These are phyloP conservation scores for Lanmaoa pseudosensibilis DNA, from an alignment of 768 basidiomycete genomes.

Conservation along the genomic window DNA sequence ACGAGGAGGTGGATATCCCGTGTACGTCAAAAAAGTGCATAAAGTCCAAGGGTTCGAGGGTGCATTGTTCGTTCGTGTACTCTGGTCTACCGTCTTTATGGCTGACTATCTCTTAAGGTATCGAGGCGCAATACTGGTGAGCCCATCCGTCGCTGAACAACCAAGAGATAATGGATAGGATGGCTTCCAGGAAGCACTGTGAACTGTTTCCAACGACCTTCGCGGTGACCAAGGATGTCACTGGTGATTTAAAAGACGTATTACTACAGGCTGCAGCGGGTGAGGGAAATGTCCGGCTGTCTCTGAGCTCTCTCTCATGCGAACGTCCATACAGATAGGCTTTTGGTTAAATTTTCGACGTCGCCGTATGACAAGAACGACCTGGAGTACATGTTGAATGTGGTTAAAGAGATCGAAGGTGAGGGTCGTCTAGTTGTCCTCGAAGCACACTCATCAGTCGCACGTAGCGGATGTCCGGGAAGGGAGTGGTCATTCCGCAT, in stretches of 20 bases:
- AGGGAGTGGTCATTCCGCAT: constrained; percentile 18
- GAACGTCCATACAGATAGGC: constrained; percentile 19
- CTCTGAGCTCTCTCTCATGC: not conserved
- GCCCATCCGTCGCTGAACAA: not conserved
- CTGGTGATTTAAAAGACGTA: constrained; percentile 19
- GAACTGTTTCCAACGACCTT: constrained; percentile 31
- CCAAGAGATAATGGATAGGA: not conserved
- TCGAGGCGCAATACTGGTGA: constrained; percentile 33
- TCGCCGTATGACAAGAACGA: constrained; percentile 27
- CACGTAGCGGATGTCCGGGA: constrained; percentile 10
- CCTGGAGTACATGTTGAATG: constrained; percentile 26
- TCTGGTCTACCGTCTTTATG: not conserved
- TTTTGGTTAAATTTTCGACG: constrained; percentile 34
- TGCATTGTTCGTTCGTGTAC: constrained; percentile 23
- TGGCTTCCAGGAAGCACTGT: constrained; percentile 28
- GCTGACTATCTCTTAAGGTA: constrained; percentile 19
- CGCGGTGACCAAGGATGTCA: constrained; percentile 18
- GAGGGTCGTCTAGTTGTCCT: not conserved
- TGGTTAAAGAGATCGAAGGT: constrained; percentile 33
- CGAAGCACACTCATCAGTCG: not conserved
- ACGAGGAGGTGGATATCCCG: constrained; percentile 18
- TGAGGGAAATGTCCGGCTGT: not conserved
- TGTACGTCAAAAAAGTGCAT: constrained; percentile 26
- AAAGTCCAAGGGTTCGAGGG: constrained; percentile 4
- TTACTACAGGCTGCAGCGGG: constrained; percentile 33